Evolutionary conservation across 2,329 filamentous ascomycete genomes (phyloP), one percentile per base, ranked within the genome.

Genomic region (Tolypocladium capitatum): DNA sequence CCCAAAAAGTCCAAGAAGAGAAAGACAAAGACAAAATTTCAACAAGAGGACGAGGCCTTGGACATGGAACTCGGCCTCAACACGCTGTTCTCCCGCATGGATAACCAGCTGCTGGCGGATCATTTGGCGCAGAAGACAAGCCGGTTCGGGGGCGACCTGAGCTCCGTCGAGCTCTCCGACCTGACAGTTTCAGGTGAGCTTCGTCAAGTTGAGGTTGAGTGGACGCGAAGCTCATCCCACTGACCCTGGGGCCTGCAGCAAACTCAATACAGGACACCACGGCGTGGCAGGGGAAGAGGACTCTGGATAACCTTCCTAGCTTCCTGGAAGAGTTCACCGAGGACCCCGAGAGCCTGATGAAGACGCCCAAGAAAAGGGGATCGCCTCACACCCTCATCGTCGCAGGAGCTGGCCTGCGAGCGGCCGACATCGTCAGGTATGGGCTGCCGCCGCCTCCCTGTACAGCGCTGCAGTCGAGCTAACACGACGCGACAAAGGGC

Each of bases 351-450:
- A 74, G 71, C 48, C 70, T 95, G 20, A 74, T 74, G 1, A 73
- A 78, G 47, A 76, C 85, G 1, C 76, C 85, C 0, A 77, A 83
- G 66, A 72, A 80, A 57, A 82, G 81, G 36, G 85, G 84, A 6
- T 71, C 80, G 1, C 86, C 86, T 31, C 92, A 97, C 64, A 97
- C 91, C 1, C 74, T 98, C 47, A 80, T 98, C 33, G 77, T 98
- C n/a, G 81, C 90, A 13, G 80, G 80, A 9, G 88, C 90, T 6
- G 92, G 88, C 0, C 71, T 96, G 48, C 76, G 92, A 58, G 89
- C 92, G 5, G 89, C 91, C 16, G 86, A 97, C 60, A 68, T 96
- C 43, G 82, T 85, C 28, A 78, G 84, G 81, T 84, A 69, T 20
- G 13, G 8, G 20, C 34, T 9, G 14, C 30, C 24, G 20, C 34